These are phyloP conservation scores for Dendrobium huoshanense DNA, from an alignment of 106 monocot species.

Conservation along the genomic window DNA sequence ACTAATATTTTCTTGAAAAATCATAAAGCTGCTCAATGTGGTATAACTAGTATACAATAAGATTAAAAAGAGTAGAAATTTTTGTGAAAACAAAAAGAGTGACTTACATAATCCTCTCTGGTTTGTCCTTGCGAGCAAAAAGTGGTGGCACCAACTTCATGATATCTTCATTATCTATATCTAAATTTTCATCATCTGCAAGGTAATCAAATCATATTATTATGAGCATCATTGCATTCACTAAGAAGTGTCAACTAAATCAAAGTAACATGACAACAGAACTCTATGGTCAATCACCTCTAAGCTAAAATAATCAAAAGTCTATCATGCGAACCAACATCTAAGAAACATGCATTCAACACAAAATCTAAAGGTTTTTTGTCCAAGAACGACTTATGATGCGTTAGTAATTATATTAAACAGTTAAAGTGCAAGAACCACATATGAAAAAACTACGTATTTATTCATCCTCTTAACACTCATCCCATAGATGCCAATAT, in stretches of 20 bases:
- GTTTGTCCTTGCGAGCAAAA: constrained; percentile 70
- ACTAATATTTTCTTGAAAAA: background rate
- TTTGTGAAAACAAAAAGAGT: background rate
- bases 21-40: background rate
- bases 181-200: constrained; percentile 28
- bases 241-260: background rate
- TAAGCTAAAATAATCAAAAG: too few relatives aligned
- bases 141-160: constrained; percentile 85
- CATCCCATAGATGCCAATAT: too few relatives aligned
- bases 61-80: background rate
- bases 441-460: too few relatives aligned
- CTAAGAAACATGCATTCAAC: too few relatives aligned
- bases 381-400: too few relatives aligned
- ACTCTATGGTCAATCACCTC: too few relatives aligned
- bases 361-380: too few relatives aligned
- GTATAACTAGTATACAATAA: background rate
- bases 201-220: too few relatives aligned
- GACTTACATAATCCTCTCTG: constrained; percentile 75
- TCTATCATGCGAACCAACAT: too few relatives aligned
- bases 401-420: too few relatives aligned
- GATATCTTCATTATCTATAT: constrained; percentile 48
- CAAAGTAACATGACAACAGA: background rate
- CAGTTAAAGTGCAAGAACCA: too few relatives aligned
- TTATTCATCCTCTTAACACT: too few relatives aligned
- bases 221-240: background rate